A percentile compares a stretch with the other conserved stretches of the same genome.
Conservation (phyloP, 768 basidiomycete genomes). For the Boletus vinaceobasis region DNA sequence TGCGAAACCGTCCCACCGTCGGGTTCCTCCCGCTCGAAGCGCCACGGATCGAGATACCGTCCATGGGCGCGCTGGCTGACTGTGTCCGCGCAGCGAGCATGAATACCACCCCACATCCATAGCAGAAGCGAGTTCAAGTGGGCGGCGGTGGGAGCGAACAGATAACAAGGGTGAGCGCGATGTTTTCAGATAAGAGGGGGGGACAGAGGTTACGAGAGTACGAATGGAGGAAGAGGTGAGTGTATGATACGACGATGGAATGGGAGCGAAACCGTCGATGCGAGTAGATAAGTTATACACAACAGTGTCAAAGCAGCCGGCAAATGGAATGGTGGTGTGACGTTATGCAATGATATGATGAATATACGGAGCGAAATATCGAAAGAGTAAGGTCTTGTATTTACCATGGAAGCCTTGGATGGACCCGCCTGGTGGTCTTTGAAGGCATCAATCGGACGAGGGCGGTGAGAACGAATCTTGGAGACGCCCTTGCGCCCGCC, state of each 20-base stretch:
- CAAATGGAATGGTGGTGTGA: constrained; percentile 13
- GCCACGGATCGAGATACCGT: constrained; percentile 63
- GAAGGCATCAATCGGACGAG: constrained; percentile 56
- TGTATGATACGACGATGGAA: constrained; percentile 12
- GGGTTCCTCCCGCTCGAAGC: constrained; percentile 45
- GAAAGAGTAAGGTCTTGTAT: constrained; percentile 44
- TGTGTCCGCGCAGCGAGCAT: constrained; percentile 42
- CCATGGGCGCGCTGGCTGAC: constrained; percentile 36
- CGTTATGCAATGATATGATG: constrained; percentile 27
- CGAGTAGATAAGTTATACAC: constrained; percentile 16
- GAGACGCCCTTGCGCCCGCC: constrained; percentile 69
- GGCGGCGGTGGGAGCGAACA: constrained; percentile 27
- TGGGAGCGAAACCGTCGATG: constrained; percentile 11
- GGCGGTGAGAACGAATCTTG: constrained; percentile 59
- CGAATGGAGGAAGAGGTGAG: constrained; percentile 2
- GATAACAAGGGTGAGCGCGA: constrained; percentile 38
- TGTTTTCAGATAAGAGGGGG: constrained; percentile 22
- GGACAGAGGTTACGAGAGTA: constrained; percentile 8
- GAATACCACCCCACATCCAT: constrained; percentile 19
- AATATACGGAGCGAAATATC: constrained; percentile 23
- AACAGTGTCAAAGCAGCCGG: constrained; percentile 12
- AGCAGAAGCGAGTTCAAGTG: constrained; percentile 19
- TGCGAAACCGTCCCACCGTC: constrained; percentile 53
- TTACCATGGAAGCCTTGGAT: constrained; percentile 61
- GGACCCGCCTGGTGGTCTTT: constrained; percentile 47